Conservation (phyloP, 2,329 filamentous ascomycete species). For the Colletotrichum gloeosporioides region DNA sequence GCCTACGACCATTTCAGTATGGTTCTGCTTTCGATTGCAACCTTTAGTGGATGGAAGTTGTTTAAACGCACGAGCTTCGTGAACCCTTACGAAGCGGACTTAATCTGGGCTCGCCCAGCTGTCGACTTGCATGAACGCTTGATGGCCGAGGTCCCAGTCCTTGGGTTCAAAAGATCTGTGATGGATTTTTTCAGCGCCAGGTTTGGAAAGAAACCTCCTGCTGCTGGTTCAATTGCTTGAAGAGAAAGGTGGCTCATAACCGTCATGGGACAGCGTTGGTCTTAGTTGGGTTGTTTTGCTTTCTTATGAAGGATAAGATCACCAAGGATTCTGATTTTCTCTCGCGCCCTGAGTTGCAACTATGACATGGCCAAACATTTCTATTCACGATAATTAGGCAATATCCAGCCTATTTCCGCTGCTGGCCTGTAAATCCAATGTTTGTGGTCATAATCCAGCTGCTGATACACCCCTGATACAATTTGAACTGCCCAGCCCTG, state of each 20-base stretch:
- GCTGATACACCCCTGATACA: background rate
- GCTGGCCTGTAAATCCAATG: slow-evolving; percentile 3
- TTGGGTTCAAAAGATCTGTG: background rate
- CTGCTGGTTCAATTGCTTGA: background rate
- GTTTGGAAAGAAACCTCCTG: background rate
- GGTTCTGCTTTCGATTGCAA: background rate
- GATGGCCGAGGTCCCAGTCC: background rate
- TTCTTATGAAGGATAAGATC: background rate
- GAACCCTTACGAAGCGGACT: background rate
- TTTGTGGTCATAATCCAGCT: background rate
- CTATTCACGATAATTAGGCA: background rate
- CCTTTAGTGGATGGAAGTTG: background rate
- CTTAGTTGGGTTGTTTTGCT: background rate
- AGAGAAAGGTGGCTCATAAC: background rate
- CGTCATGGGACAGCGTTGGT: too few species aligned
- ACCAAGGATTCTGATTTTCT: background rate
- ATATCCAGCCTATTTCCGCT: slow-evolving; percentile 4
- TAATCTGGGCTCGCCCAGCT: background rate
- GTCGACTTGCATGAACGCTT: background rate
- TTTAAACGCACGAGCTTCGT: background rate
- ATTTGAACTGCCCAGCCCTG: slow-evolving; percentile 3
- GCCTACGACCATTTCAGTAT: background rate
- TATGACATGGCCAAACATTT: too few species aligned
- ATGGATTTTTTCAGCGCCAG: background rate
- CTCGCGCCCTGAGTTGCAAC: background rate